Percentiles rank a stretch among this genome's conserved stretches.
phyloP scores from a whole-genome alignment of 495 filamentous ascomycete species.

The Penicillium salamii region DNA sequence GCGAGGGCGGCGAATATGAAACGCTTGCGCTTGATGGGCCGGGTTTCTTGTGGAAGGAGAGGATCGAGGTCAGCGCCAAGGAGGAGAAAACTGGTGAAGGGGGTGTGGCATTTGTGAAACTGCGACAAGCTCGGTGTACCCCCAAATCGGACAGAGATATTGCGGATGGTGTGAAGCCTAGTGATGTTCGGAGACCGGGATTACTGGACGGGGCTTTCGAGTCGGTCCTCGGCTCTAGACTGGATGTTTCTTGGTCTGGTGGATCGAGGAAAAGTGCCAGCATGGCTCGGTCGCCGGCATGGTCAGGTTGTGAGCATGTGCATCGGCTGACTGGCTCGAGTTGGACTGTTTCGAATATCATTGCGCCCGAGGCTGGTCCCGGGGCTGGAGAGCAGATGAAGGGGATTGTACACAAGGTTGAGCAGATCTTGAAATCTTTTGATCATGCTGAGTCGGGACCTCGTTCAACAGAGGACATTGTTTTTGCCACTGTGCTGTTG shows the following conservation, averaged over 20 bases:
- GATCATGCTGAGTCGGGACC: constrained; percentile 1
- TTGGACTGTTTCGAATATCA: constrained; percentile 47
- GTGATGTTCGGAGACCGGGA: constrained; percentile 36
- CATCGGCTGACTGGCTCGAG: constrained; percentile 21
- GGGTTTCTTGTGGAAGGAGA: constrained; percentile 61
- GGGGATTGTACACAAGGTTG: constrained; percentile 37
- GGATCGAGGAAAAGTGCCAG: background rate
- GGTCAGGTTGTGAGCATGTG: constrained; percentile 11
- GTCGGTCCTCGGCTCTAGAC: constrained; percentile 7
- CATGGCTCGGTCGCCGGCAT: constrained; percentile 5
- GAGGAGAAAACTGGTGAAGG: constrained; percentile 62
- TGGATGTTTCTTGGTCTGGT: background rate
- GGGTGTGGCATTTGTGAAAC: constrained; percentile 63
- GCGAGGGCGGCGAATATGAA: constrained; percentile 97
- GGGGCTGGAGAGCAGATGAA: constrained; percentile 44
- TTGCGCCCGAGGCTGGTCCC: constrained; percentile 37
- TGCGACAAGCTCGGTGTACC: constrained; percentile 57
- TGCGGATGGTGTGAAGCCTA: constrained; percentile 30
- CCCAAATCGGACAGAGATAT: constrained; percentile 34
- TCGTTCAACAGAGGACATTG: constrained; percentile 55
- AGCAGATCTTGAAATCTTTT: constrained; percentile 25
- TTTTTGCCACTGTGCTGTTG: constrained; percentile 73
- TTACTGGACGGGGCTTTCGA: constrained; percentile 44
- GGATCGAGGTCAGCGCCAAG: constrained; percentile 61
- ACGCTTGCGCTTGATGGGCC: constrained; percentile 86